A percentile compares a stretch with the other conserved stretches of the same genome.
These are phyloP conservation scores for Globisporangium viniferum DNA, from an alignment of 352 stramenopile genomes.

Conservation along the genomic window DNA sequence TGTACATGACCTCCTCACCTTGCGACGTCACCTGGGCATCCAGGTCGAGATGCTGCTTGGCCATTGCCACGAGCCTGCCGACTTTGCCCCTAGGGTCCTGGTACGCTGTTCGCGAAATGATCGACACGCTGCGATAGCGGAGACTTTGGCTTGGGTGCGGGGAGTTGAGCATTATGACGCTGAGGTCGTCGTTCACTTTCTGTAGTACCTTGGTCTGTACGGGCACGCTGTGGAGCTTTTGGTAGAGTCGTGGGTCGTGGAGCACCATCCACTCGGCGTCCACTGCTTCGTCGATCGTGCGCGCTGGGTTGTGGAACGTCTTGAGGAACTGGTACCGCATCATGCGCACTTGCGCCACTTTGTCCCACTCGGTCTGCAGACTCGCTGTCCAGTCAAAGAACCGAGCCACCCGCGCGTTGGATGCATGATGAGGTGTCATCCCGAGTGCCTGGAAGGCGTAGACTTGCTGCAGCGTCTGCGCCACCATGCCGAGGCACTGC, in stretches of 20 bases:
- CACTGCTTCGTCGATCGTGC: conserved; percentile 2
- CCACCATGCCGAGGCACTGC: background rate
- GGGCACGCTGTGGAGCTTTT: conserved; percentile 1
- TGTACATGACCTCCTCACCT: conserved; percentile 3
- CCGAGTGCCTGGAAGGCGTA: background rate
- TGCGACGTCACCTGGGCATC: background rate
- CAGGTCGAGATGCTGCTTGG: background rate
- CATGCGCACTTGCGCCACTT: background rate
- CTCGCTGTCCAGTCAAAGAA: conserved; percentile 6
- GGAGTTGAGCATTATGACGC: background rate
- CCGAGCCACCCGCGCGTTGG: background rate
- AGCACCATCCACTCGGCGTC: conserved; percentile 3
- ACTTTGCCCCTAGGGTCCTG: background rate
- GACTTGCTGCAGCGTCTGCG: background rate
- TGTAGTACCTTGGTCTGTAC: background rate
- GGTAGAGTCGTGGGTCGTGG: conserved; percentile 1
- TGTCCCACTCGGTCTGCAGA: conserved; percentile 2
- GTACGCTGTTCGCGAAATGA: background rate
- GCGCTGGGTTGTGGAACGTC: background rate
- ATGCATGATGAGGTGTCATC: background rate
- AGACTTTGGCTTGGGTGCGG: conserved; percentile 1
- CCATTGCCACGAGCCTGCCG: background rate
- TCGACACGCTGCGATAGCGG: conserved; percentile 3
- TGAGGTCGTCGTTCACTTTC: background rate
- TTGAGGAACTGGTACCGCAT: conserved; percentile 6